Base-by-base conservation (phyloP, 2,329 filamentous ascomycete species). In the Beauveria bassiana region DNA sequence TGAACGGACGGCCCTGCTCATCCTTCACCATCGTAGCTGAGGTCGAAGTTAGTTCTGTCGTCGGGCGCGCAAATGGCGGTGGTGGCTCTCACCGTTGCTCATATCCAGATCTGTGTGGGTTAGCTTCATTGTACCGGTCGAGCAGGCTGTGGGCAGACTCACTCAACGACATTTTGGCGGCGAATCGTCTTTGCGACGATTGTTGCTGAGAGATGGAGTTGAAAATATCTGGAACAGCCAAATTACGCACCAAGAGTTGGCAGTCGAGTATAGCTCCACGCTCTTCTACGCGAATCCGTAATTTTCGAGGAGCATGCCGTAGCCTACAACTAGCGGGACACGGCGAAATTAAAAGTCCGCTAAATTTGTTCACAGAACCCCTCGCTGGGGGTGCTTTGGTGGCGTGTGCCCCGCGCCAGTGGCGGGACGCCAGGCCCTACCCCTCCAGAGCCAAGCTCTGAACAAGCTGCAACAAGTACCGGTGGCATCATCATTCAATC, bases 1-100 rank as follows among this genome's bases (percentile, higher is more conserved):
- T 99, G 77, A 99, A 99, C 45, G 95, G 95, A 73, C 95, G 86
- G 65, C 95, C 95, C 76, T 95, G 88, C 79, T 99, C 95, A 83
- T 99, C 95, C 81, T 96, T 96, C 82, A 97, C 86, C 76, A 99
- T 79, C 74, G 82, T 74, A 72, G 86, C 86, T 88, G 62, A 66
- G 46, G 18, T 18, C 50, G 24, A 45, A 28, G 63, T 66, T 56
- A 65, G 66, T 68, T 54, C 42, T 40, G 43, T 20, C 61, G 62
- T 64, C 31, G 20, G 31, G 12, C 43, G 38, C 47, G 54, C 54
- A 62, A 51, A 54, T 49, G 51, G 59, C 43, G 59, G 42, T 54
- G 46, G 59, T 49, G 53, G 51, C 53, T 62, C 74, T 71, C 89
- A 93, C 90, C 90, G 75, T 93, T 91, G 65, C 88, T 88, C 78